Evolutionary conservation across 2,329 filamentous ascomycete species (phyloP), one percentile per base, ranked within the genome.

Genomic region (Sclerotinia glacialis): DNA sequence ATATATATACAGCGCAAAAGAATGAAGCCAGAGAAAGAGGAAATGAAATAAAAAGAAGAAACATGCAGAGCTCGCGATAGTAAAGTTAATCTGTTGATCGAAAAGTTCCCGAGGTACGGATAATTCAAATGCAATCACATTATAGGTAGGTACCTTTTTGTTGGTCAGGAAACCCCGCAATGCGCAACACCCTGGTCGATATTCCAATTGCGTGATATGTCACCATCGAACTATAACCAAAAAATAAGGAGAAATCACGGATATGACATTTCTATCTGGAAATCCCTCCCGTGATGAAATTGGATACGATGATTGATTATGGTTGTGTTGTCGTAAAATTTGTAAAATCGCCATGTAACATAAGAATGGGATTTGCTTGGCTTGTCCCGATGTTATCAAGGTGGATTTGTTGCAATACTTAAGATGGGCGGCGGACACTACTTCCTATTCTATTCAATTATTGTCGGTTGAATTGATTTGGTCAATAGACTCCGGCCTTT

Each of bases 201-300:
- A 14, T 37, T 18, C 21, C 34, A 21, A 63, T 63, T 63, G 60
- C 60, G 60, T 63, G 60, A 63, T 63, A 63, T 63, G 60, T 50
- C 60, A 53, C 31, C 60, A 63, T 63, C 23, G 16, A 21, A 28
- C 9, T n/a, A 21, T 31, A 11, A 28, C 60, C 46, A 42, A 26
- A 26, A 21, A 62, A n/a, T 28, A 31, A 18, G 12, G 14, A 21
- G 28, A 52, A 50, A 40, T 28, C 46, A 23, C 59, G 31, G 59
- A 40, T 40, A 18, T 49, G 28, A 11, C 40, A 31, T 31, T 46
- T 31, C 28, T 16, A 59, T 59, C 26, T 46, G 42, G 56, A 18
- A 59, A 14, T 7, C 23, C 11, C 21, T 47, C 34, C 56, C 42
- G 42, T 34, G 11, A 16, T 47, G 42, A 47, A n/a, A 23, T 34